A percentile compares a stretch with the other conserved stretches of the same genome.
Evolutionary conservation across 108 stramenopile genomes (phyloP).

Genomic region (Pseudonitzschia delicatissima): DNA sequence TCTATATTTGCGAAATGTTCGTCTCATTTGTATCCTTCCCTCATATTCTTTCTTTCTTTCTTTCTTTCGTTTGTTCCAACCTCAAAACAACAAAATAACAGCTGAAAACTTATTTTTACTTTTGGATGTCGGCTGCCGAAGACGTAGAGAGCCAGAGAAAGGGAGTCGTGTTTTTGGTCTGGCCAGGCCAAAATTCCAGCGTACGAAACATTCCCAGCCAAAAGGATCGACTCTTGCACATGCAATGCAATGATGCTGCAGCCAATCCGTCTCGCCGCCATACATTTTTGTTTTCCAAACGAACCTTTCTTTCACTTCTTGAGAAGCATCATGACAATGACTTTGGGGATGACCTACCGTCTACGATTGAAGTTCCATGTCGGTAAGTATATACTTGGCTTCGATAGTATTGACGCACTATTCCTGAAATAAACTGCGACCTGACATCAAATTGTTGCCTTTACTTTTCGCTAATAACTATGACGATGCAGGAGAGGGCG

Average conservation of each 20-base stretch:
- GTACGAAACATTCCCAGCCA: not conserved
- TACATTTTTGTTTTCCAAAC: constrained; percentile 9
- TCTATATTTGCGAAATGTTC: too few species aligned
- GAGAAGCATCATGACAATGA: not conserved
- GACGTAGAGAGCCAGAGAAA: not conserved
- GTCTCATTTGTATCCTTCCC: too few species aligned
- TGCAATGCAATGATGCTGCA: constrained; percentile 3
- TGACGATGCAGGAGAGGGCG: not conserved
- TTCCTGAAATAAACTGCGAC: not conserved
- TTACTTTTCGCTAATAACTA: not conserved
- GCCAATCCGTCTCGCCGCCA: not conserved
- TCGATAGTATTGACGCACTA: not conserved
- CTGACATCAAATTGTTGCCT: not conserved
- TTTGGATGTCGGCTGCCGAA: not conserved
- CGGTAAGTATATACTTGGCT: not conserved
- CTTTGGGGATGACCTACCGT: not conserved
- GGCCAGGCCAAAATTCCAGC: not conserved
- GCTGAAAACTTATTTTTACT: not conserved
- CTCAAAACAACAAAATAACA: not conserved
- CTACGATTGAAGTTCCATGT: not conserved
- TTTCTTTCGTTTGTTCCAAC: not conserved
- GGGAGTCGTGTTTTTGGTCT: not conserved
- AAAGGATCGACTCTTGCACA: not conserved
- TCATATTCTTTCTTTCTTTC: not conserved
- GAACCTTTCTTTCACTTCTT: constrained; percentile 9